Evolutionary conservation across 306 rosid genomes (phyloP).

Genomic region (Begonia peltatifolia): DNA sequence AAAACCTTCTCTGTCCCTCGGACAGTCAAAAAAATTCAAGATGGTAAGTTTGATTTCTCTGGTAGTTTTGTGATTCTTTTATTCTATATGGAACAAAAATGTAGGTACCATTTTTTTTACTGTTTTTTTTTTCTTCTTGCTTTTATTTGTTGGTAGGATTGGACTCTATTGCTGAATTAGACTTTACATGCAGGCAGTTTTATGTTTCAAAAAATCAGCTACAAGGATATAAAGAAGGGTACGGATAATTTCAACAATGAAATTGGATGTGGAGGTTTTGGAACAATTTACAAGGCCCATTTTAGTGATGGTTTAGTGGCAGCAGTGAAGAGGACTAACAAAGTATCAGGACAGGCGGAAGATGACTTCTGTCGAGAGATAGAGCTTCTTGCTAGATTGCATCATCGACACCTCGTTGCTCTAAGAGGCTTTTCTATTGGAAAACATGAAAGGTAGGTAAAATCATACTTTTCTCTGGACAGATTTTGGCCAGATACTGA

Average conservation of each 20-base stretch:
- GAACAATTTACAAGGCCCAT: conserved; percentile 83
- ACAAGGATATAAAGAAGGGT: conserved; percentile 88
- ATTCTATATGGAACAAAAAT: conserved; percentile 2
- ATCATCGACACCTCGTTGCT: conserved; percentile 93
- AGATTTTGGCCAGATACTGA: not conserved
- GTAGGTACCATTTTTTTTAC: conserved; percentile 2
- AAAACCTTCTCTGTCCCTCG: conserved; percentile 41
- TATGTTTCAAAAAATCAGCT: conserved; percentile 63
- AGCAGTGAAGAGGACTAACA: conserved; percentile 85
- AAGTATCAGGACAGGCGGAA: conserved; percentile 73
- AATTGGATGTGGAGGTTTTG: conserved; percentile 94
- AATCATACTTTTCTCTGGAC: not conserved
- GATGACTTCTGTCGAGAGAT: conserved; percentile 88
- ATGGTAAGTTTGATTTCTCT: conserved; percentile 34
- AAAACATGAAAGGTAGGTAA: conserved; percentile 60
- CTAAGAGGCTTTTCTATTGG: conserved; percentile 70
- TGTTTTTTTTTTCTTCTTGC: conserved; percentile 8
- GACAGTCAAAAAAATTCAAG: conserved; percentile 61
- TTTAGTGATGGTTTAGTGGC: conserved; percentile 58
- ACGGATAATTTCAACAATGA: conserved; percentile 55
- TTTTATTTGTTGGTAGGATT: conserved; percentile 2
- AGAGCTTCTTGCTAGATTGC: conserved; percentile 84
- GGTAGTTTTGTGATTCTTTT: conserved; percentile 8
- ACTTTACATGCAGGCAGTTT: conserved; percentile 45
- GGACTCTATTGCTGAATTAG: conserved; percentile 3